phyloP scores from a whole-genome alignment of 2,329 filamentous ascomycete species.

The Lachnellula occidentalis region DNA sequence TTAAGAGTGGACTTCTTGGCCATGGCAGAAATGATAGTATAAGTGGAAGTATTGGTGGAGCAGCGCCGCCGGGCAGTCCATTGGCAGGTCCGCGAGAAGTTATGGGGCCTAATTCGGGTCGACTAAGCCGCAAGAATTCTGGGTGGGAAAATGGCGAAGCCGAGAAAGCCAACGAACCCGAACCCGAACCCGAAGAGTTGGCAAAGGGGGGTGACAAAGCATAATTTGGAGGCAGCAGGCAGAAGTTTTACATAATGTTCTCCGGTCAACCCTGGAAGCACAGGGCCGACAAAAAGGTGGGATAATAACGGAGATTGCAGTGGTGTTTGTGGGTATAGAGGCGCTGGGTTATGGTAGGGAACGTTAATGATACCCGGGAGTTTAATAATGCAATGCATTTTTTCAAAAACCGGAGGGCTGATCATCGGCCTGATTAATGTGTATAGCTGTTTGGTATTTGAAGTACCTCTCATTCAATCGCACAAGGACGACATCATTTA shows the following conservation, averaged over 20 bases:
- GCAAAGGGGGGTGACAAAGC: conserved; percentile 9
- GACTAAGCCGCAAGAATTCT: conserved; percentile 29
- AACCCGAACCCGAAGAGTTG: conserved; percentile 3
- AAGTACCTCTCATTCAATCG: too few relatives aligned
- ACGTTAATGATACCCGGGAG: conserved; percentile 24
- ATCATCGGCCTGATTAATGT: neutral
- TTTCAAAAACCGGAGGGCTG: neutral
- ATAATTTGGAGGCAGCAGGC: conserved; percentile 1
- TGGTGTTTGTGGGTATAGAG: conserved; percentile 3
- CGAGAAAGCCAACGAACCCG: conserved; percentile 17
- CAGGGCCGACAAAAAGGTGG: neutral
- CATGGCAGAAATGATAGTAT: conserved; percentile 80
- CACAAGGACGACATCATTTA: too few relatives aligned
- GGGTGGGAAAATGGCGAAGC: conserved; percentile 20
- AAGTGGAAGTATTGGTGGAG: conserved; percentile 63
- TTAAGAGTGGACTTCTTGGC: conserved; percentile 70
- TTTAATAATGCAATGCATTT: conserved; percentile 18
- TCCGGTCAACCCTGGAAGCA: neutral
- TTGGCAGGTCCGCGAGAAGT: conserved; percentile 52
- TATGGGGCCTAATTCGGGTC: conserved; percentile 12
- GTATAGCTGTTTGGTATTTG: neutral
- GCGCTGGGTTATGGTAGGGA: conserved; percentile 4
- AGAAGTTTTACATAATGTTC: neutral
- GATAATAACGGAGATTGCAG: neutral
- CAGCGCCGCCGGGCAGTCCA: conserved; percentile 49